Base-by-base conservation (phyloP, 805 yeast genomes). In the Lachancea sp. region DNA sequence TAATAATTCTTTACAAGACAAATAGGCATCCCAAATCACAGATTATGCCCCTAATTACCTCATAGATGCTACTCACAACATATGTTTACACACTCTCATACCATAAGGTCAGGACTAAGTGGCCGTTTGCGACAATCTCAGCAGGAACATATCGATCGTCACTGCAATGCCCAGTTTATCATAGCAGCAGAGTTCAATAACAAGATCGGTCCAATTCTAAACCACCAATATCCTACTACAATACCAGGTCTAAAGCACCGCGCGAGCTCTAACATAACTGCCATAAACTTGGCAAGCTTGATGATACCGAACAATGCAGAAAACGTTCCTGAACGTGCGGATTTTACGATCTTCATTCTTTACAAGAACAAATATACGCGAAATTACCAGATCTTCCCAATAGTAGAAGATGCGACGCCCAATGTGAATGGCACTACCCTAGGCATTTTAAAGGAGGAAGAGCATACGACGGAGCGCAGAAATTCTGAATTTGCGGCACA, bases 131-230 rank as follows among this genome's bases (percentile, higher is more conserved):
- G 39, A 26, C 43, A 44, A 22, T 29, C 44, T 15, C 44, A 40
- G 15, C 35, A 40, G 15, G 47, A 44, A 20, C 42, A 44, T 25
- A 33, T 38, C n/a, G 24, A 25, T 8, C 28, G 29, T 15, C 36
- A 31, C 16, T 28, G 34, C 23, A 72, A 77, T 50, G 73, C 75
- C 12, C 74, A 74, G 39, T 80, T 70, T 52, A 69, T 82, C 17
- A 51, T 86, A 23, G 71, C 87, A 5, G 83, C 90, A 1, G 89
- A 83, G 61, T 88, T 87, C 58, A 92, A 87, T 56, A 77, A 80
- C 47, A 80, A 75, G 51, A 68, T 76, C 40, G 96, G 96, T 0
- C 80, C 92, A 0, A 66, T 74, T 3, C 61, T 87, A 23, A 67
- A 67, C 38, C 73, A 74, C 48, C 88, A 80, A 52, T 69, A 72